Evolutionary conservation across 2,329 filamentous ascomycete genomes (phyloP), one percentile per base, ranked within the genome.

Genomic region (Mariannaea elegans): DNA sequence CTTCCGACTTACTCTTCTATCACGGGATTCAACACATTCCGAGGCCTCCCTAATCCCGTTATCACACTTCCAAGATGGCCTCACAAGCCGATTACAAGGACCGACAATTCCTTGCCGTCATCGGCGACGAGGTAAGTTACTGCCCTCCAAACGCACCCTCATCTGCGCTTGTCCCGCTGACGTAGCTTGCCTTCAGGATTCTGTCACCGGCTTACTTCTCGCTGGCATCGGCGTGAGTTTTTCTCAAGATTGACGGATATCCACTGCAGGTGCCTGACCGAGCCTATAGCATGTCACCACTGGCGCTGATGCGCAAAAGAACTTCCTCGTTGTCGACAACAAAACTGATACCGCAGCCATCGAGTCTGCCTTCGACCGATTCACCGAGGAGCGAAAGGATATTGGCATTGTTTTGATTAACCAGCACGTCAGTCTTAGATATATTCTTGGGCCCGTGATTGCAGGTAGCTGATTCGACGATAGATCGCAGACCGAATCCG

Each of bases 341-440:
- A 98, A 98, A 84, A 99, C 94, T 34, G 93, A 97, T 67, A 95
- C 86, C 52, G 82, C 91, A 3, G 83, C 91, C 57, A 97, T 99
- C 73, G 95, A 98, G 78, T 86, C 89, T 32, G 90, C 94, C 9
- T 99, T 99, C 75, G 90, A 96, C 65, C 85, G 85, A 67, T 98
- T 97, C 78, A 97, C 93, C 8, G 87, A 87, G 56, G 87, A 95
- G 77, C 85, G 95, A 75, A 98, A 98, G 78, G 95, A 99, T 75
- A 97, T 99, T 76, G 95, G 93, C 24, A 97, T 99, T 71, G 78
- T 99, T 62, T 81, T 99, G 67, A 98, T 99, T 78, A 99, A 99
- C 78, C 95, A 99, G 80, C 95, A 99, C 80, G 94, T 97, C 79
- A 65, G 84, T 80, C 7, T 5, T 18, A 18, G 9, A 31, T 8